Evolutionary conservation across 2,329 filamentous ascomycete species (phyloP).

Genomic region (Xylaria sp.): DNA sequence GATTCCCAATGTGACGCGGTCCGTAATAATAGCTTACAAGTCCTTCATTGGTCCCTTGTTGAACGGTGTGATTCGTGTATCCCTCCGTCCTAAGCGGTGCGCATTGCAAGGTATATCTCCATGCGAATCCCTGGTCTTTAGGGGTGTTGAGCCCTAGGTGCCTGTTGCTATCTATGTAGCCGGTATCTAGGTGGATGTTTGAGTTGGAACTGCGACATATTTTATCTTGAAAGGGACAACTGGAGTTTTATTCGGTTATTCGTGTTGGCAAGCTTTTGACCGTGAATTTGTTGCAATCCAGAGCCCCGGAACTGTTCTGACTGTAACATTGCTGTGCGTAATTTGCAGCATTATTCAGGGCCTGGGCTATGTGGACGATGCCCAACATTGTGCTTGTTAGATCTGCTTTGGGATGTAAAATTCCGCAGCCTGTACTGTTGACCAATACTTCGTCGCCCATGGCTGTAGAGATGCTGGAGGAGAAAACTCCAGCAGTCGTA

Average conservation of each 20-base stretch:
- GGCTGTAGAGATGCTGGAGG: slow-evolving; percentile 19
- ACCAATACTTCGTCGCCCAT: slow-evolving; percentile 21
- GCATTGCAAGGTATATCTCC: slow-evolving; percentile 16
- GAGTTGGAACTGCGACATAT: slow-evolving; percentile 7
- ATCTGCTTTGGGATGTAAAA: neutral
- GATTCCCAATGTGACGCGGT: neutral
- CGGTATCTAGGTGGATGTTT: slow-evolving; percentile 17
- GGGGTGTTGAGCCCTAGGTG: slow-evolving; percentile 19
- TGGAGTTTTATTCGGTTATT: neutral
- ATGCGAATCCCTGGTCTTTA: slow-evolving; percentile 2
- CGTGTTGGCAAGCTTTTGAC: neutral
- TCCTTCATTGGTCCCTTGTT: neutral
- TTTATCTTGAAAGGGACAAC: slow-evolving; percentile 14
- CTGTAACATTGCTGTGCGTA: slow-evolving; percentile 24
- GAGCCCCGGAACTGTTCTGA: neutral
- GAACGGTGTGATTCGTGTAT: slow-evolving; percentile 1
- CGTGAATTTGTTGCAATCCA: slow-evolving; percentile 15
- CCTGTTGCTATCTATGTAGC: slow-evolving; percentile 19
- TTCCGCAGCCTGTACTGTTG: slow-evolving; percentile 8
- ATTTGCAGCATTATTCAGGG: slow-evolving; percentile 7
- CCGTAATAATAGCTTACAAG: slow-evolving; percentile 7
- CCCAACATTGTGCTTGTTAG: neutral
- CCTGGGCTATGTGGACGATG: neutral
- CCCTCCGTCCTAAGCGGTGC: slow-evolving; percentile 17
- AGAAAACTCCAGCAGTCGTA: slow-evolving; percentile 18